Conservation (phyloP, 257 asterid genomes). For the Ehretia macrophylla region DNA sequence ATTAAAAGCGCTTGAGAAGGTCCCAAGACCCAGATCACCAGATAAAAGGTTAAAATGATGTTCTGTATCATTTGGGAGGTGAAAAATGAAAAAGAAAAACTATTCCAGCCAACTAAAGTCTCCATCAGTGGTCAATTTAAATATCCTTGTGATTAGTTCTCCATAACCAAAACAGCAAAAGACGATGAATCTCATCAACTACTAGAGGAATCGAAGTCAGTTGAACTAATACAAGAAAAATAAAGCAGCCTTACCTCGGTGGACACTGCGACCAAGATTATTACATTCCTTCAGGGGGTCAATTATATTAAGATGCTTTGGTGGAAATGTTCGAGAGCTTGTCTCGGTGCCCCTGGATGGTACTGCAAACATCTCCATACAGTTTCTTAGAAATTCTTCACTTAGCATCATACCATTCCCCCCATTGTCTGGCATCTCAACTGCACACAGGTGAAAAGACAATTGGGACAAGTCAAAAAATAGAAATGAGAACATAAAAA, state of each 20-base stretch:
- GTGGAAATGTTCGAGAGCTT: conserved; percentile 42
- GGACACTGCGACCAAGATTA: conserved; percentile 94
- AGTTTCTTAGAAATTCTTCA: conserved; percentile 50
- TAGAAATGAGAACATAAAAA: background rate
- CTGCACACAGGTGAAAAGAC: conserved; percentile 34
- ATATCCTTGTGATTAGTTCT: too few species aligned
- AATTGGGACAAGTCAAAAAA: background rate
- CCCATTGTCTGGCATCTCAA: conserved; percentile 46
- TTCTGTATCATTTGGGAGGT: background rate
- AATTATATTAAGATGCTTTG: conserved; percentile 64
- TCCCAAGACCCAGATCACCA: too few species aligned
- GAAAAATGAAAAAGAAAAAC: background rate
- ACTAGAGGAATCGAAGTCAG: background rate
- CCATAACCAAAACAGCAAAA: background rate
- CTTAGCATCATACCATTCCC: conserved; percentile 37
- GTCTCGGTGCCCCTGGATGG: conserved; percentile 40
- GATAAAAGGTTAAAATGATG: too few species aligned
- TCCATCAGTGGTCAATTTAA: too few species aligned
- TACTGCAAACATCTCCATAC: conserved; percentile 58
- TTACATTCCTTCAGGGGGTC: conserved; percentile 81
- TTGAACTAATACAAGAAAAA: background rate
- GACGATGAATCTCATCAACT: conserved; percentile 3
- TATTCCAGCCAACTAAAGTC: too few species aligned
- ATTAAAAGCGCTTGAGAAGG: too few species aligned
- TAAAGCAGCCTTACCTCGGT: conserved; percentile 49